phyloP scores from a whole-genome alignment of 371 early-diverging fungal genomes.

The Fennellomyces sp. region DNA sequence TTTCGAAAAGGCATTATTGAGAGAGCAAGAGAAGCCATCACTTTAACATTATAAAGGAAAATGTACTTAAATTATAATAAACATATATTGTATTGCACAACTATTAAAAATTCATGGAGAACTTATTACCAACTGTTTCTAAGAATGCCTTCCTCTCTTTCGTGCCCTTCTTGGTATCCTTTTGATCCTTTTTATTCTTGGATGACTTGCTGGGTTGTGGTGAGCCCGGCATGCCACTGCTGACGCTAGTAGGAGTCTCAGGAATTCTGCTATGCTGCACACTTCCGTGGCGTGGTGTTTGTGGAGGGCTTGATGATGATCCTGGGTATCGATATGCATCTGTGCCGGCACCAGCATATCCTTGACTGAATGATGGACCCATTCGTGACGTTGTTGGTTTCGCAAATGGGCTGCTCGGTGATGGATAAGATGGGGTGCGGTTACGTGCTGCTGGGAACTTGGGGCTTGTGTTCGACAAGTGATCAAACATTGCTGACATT shows the following conservation, averaged over 20 bases:
- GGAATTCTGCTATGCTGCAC: conserved; percentile 1
- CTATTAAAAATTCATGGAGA: conserved; percentile 24
- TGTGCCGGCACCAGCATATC: neutral
- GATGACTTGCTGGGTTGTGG: conserved; percentile 4
- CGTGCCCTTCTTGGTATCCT: conserved; percentile 16
- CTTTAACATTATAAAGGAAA: too few species aligned
- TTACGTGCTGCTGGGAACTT: neutral
- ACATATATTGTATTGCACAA: neutral
- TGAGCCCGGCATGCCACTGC: neutral
- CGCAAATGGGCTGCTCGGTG: neutral
- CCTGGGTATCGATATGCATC: conserved; percentile 1
- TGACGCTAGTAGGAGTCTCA: neutral
- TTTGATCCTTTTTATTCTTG: conserved; percentile 21
- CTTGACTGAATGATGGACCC: neutral
- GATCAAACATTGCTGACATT: conserved; percentile 7
- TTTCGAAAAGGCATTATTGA: conserved; percentile 43
- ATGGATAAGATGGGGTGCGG: conserved; percentile 2
- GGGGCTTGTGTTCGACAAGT: neutral
- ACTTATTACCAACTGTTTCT: conserved; percentile 41
- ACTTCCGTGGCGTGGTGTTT: conserved; percentile 10
- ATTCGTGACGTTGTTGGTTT: neutral
- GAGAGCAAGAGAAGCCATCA: neutral
- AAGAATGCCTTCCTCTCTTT: conserved; percentile 45
- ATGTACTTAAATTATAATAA: conserved; percentile 1
- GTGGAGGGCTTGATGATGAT: conserved; percentile 4